Evolutionary conservation across 2,329 filamentous ascomycete genomes (phyloP), one percentile per base, ranked within the genome.

Genomic region (Elsinoe fawcettii): DNA sequence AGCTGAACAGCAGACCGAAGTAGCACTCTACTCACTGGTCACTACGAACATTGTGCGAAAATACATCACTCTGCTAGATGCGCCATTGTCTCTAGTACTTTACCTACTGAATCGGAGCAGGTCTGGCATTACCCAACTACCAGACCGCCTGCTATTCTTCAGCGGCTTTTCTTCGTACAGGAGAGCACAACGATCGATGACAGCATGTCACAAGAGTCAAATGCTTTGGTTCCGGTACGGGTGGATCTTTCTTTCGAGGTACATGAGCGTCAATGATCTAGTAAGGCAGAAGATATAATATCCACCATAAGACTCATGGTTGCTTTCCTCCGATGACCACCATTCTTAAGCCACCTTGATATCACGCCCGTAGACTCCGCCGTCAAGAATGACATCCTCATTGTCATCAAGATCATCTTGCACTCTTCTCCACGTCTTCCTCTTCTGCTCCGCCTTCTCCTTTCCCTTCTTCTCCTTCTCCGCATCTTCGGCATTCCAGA

Each of bases 221-320:
- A 96, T 96, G 91, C 83, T 87, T 27, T 96, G 91, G 91, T 96
- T 96, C 68, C 83, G 91, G 5, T 95, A 89, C 80, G 87, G 89
- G 6, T 96, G 90, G 89, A 93, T 96, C 66, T 79, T 80, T 0
- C 69, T 95, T 59, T 91, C 89, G 66, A 79, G 91, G 58, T 96
- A 96, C 73, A 96, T 96, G 90, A 80, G 88, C 55, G 80, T 96
- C 27, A 96, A 96, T 70, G 90, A 95, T 69, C 69, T 96, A 3
- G 27, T 53, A 9, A 36, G 49, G 16, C 49, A 53, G 32, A 18
- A 53, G n/a, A 27, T 53, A 37, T 36, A 18, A 53, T 18, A 23
- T 12, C 20, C 47, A 18, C 3, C 8, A 43, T n/a, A n/a, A 43
- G 36, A 14, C n/a, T n/a, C n/a, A n/a, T n/a, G n/a, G n/a, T n/a